Percentiles rank a stretch among this genome's conserved stretches.
Conservation (phyloP, 371 early-diverging fungal genomes). For the Lichtheimia ornata region DNA sequence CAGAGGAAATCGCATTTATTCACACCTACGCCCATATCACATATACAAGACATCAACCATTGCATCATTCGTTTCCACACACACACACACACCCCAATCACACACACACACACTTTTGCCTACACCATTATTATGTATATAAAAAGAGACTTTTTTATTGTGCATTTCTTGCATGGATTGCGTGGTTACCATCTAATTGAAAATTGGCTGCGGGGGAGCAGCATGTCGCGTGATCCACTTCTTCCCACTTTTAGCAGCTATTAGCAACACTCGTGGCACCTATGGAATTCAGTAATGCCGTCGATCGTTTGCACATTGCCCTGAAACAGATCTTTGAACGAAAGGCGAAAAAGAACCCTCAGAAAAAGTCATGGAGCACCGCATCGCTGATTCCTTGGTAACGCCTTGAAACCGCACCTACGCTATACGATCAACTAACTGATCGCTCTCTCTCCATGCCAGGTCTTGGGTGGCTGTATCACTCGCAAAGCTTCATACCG, state of each 20-base stretch:
- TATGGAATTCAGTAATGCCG: slow-evolving; percentile 23
- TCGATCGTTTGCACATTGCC: slow-evolving; percentile 16
- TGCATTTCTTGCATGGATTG: no score
- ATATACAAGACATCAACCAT: neutral
- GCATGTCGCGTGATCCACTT: no score
- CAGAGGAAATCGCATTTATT: no score
- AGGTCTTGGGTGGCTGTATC: slow-evolving; percentile 29
- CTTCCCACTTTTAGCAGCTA: no score
- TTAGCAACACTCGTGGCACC: no score
- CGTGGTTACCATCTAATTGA: no score
- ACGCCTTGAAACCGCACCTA: neutral
- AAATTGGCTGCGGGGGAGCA: no score
- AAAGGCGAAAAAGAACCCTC: neutral
- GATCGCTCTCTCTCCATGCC: neutral
- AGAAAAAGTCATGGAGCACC: neutral
- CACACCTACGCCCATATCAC: neutral
- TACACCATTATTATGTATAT: neutral
- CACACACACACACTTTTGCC: no score
- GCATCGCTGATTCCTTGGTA: slow-evolving; percentile 19
- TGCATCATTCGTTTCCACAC: slow-evolving; percentile 1
- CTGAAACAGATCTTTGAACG: slow-evolving; percentile 6
- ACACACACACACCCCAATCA: no score
- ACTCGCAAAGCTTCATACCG: slow-evolving; percentile 15
- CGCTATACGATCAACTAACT: neutral
- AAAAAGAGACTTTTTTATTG: neutral